Conservation (phyloP, 2,329 filamentous ascomycete genomes). For the Colletotrichum phormii region DNA sequence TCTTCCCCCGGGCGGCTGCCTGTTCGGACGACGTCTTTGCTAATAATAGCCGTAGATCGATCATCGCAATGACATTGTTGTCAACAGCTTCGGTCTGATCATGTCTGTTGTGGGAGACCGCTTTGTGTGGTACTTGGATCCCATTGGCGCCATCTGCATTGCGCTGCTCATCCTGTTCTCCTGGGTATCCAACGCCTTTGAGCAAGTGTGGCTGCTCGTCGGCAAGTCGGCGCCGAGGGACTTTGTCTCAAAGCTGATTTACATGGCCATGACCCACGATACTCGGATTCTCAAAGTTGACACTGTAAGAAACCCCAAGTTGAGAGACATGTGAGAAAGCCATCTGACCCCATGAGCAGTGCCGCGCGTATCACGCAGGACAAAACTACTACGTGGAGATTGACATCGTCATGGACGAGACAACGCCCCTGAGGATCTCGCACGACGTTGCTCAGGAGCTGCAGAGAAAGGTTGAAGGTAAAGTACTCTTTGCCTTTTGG, state of each 20-base stretch:
- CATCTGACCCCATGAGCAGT: slow-evolving; percentile 44
- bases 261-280: slow-evolving; percentile 66
- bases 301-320: slow-evolving; percentile 51
- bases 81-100: slow-evolving; percentile 66
- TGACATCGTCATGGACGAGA: slow-evolving; percentile 70
- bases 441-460: slow-evolving; percentile 71
- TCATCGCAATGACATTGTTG: slow-evolving; percentile 67
- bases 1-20: neutral
- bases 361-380: slow-evolving; percentile 71
- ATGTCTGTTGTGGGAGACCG: slow-evolving; percentile 66
- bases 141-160: slow-evolving; percentile 70
- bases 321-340: neutral
- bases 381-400: slow-evolving; percentile 73
- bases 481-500: neutral
- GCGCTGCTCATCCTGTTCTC: slow-evolving; percentile 71
- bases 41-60: slow-evolving; percentile 53
- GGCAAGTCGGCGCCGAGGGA: slow-evolving; percentile 70
- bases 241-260: slow-evolving; percentile 67
- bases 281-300: slow-evolving; percentile 67
- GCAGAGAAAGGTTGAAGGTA: slow-evolving; percentile 70
- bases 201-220: slow-evolving; percentile 71
- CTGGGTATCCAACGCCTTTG: slow-evolving; percentile 70
- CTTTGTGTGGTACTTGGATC: slow-evolving; percentile 70
- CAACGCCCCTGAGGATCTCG: slow-evolving; percentile 64
- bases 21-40: slow-evolving; percentile 6